Conservation (phyloP, 2,329 filamentous ascomycete species). For the Ophiosphaerella herpotricha region DNA sequence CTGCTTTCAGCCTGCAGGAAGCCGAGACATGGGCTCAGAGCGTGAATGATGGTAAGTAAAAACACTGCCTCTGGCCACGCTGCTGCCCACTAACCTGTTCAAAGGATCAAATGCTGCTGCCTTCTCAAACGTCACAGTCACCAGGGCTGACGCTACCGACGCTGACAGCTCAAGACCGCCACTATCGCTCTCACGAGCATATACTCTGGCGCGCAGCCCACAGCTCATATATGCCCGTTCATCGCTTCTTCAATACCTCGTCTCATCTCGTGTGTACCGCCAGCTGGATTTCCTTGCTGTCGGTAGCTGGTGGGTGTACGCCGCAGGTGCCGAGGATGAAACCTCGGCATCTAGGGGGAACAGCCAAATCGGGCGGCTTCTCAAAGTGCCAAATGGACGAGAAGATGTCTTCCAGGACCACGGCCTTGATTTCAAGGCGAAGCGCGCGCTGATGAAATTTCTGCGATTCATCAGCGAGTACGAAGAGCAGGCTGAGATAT, state of each 20-base stretch:
- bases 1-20: slow-evolving; percentile 83
- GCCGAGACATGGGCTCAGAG: slow-evolving; percentile 72
- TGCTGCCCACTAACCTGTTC: slow-evolving; percentile 9
- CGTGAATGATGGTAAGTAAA: slow-evolving; percentile 39
- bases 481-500: slow-evolving; percentile 63
- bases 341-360: slow-evolving; percentile 1
- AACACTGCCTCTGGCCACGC: background rate
- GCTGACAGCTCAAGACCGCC: slow-evolving; percentile 39
- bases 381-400: slow-evolving; percentile 81
- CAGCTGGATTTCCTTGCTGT: slow-evolving; percentile 94
- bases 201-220: slow-evolving; percentile 82
- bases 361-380: slow-evolving; percentile 48
- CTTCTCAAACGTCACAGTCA: slow-evolving; percentile 41
- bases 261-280: slow-evolving; percentile 85
- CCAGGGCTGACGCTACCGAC: slow-evolving; percentile 26
- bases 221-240: slow-evolving; percentile 86
- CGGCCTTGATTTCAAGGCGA: slow-evolving; percentile 76
- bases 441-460: slow-evolving; percentile 90
- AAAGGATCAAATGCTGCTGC: slow-evolving; percentile 22
- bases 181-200: slow-evolving; percentile 70
- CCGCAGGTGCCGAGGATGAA: slow-evolving; percentile 25
- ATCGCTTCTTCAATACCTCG: slow-evolving; percentile 74
- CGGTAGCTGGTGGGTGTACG: slow-evolving; percentile 86
- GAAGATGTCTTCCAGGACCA: slow-evolving; percentile 89
- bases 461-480: slow-evolving; percentile 82